These are phyloP conservation scores for Saturnispora serradocipensis DNA, from an alignment of 805 yeast genomes.

Conservation along the genomic window DNA sequence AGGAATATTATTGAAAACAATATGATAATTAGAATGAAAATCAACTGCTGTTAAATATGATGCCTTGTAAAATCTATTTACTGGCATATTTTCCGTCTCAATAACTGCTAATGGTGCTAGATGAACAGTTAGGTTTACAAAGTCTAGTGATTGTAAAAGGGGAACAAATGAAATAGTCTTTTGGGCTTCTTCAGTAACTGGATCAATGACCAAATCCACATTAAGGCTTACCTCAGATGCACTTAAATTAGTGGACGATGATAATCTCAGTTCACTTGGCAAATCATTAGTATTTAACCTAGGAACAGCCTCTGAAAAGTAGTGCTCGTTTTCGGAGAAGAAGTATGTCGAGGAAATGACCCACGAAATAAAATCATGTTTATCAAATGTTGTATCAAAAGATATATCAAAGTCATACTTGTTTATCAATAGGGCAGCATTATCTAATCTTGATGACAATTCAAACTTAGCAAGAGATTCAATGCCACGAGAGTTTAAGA, in stretches of 20 bases:
- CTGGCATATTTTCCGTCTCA: slow-evolving; percentile 29
- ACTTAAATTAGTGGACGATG: background rate
- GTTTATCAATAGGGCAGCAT: background rate
- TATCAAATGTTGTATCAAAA: slow-evolving; percentile 4
- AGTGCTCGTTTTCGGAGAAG: slow-evolving; percentile 24
- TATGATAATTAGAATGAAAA: slow-evolving; percentile 17
- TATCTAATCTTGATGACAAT: slow-evolving; percentile 5
- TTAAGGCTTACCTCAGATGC: slow-evolving; percentile 30
- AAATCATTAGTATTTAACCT: slow-evolving; percentile 14
- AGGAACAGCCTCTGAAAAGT: slow-evolving; percentile 15
- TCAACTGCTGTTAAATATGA: slow-evolving; percentile 21
- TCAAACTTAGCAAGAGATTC: slow-evolving; percentile 10
- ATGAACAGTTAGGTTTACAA: slow-evolving; percentile 43
- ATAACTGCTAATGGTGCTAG: slow-evolving; percentile 45
- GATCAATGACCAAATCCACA: slow-evolving; percentile 57
- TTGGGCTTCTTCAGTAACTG: slow-evolving; percentile 63
- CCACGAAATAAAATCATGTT: slow-evolving; percentile 20
- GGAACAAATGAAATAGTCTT: slow-evolving; percentile 39
- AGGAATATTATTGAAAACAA: slow-evolving; percentile 41
- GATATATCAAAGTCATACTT: background rate
- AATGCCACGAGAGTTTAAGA: slow-evolving; percentile 1
- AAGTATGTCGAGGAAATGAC: slow-evolving; percentile 17
- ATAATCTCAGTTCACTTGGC: slow-evolving; percentile 5
- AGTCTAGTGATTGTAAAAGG: slow-evolving; percentile 33
- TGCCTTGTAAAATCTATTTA: slow-evolving; percentile 53